Evolutionary conservation across 1,139 yeast species (phyloP).

Genomic region (Taiozyma onychis): DNA sequence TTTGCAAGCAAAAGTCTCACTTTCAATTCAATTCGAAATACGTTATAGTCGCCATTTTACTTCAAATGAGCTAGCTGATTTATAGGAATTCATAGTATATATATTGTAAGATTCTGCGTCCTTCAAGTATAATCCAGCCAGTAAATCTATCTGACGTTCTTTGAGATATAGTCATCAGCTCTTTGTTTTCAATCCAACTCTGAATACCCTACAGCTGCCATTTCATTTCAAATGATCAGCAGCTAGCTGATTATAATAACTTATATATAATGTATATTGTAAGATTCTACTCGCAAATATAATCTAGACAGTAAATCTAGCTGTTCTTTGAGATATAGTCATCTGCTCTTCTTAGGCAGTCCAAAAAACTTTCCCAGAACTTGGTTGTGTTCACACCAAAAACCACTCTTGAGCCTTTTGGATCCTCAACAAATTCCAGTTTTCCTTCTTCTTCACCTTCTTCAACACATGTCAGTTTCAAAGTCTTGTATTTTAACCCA

Average conservation of each 20-base stretch:
- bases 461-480: constrained; percentile 10
- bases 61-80: not conserved
- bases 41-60: not conserved
- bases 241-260: no score
- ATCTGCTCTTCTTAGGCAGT: constrained; percentile 11
- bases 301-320: not conserved
- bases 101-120: no score
- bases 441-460: constrained; percentile 19
- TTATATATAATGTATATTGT: no score
- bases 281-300: no score
- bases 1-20: not conserved
- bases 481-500: constrained; percentile 7
- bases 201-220: no score
- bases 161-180: no score
- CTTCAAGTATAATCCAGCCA: no score
- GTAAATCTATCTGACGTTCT: no score
- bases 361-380: constrained; percentile 16
- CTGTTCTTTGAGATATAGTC: not conserved
- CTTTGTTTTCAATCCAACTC: no score
- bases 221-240: no score
- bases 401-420: constrained; percentile 26
- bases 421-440: constrained; percentile 13
- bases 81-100: not conserved
- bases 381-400: constrained; percentile 21
- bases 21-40: not conserved